Evolutionary conservation across 2,329 filamentous ascomycete genomes (phyloP).

Genomic region (Pseudogymnoascus sp.): DNA sequence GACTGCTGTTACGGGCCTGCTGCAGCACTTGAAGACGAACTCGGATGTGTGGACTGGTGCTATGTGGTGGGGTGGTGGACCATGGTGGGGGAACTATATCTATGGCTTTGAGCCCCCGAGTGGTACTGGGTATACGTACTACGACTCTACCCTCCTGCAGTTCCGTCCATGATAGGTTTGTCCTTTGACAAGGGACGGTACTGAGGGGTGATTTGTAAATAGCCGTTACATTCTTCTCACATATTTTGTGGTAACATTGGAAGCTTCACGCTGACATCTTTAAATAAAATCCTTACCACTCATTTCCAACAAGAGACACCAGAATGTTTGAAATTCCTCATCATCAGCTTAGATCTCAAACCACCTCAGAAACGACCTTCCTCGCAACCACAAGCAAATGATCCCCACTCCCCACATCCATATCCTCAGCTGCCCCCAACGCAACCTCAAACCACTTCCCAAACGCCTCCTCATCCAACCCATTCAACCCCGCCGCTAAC

Average conservation of each 20-base stretch:
- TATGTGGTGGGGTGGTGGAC: constrained; percentile 49
- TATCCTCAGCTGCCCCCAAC: background rate
- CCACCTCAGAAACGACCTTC: background rate
- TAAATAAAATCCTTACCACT: background rate
- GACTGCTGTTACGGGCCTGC: constrained; percentile 41
- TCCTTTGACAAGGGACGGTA: no score
- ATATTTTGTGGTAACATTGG: background rate
- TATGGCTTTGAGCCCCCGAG: constrained; percentile 39
- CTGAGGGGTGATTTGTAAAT: background rate
- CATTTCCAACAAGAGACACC: background rate
- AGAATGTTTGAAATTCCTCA: background rate
- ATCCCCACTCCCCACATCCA: background rate
- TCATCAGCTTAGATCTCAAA: background rate
- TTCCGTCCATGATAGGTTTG: background rate
- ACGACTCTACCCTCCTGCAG: background rate
- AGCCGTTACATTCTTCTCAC: background rate
- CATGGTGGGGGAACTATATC: constrained; percentile 42
- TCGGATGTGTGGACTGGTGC: constrained; percentile 45
- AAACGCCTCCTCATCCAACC: background rate
- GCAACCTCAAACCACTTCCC: background rate
- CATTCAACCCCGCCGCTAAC: background rate
- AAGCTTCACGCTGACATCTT: background rate
- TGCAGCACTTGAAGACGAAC: constrained; percentile 41
- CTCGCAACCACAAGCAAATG: background rate
- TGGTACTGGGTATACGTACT: constrained; percentile 34